Evolutionary conservation across 768 basidiomycete species (phyloP).

Genomic region (Podaxis pistillaris): DNA sequence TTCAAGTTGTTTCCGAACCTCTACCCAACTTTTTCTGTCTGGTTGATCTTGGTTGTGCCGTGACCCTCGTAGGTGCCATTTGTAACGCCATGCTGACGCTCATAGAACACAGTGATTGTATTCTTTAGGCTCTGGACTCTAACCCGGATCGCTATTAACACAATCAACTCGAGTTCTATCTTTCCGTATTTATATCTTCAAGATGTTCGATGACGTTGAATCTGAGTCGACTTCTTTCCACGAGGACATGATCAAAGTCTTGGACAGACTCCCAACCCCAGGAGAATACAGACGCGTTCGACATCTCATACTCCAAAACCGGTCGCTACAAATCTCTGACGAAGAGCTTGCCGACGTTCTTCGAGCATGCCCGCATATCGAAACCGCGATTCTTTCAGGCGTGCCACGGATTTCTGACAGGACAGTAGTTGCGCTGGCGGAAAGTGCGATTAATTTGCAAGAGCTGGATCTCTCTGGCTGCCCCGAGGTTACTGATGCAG

Average conservation of each 20-base stretch:
- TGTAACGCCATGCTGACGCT: background rate
- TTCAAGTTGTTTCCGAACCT: background rate
- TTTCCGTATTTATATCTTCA: background rate
- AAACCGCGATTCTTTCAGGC: constrained; percentile 68
- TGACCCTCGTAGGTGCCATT: background rate
- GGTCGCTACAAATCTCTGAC: constrained; percentile 44
- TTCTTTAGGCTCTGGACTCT: background rate
- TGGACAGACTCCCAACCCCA: constrained; percentile 57
- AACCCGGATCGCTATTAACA: background rate
- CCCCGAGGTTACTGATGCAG: constrained; percentile 72
- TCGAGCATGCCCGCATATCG: constrained; percentile 58
- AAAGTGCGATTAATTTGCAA: constrained; percentile 62
- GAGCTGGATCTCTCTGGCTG: constrained; percentile 80
- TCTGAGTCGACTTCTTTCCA: constrained; percentile 35
- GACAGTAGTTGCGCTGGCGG: constrained; percentile 62
- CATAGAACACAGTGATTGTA: background rate
- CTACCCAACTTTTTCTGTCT: background rate
- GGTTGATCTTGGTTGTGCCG: background rate
- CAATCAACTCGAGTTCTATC: background rate
- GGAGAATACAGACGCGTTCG: constrained; percentile 60
- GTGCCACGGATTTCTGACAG: constrained; percentile 66
- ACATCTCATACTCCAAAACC: constrained; percentile 53
- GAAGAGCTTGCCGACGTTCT: constrained; percentile 59
- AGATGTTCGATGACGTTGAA: constrained; percentile 26
- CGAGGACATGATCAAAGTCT: constrained; percentile 59